A percentile compares a stretch with the other conserved stretches of the same genome.
These are phyloP conservation scores for Aureobasidium vineae DNA, from an alignment of 2,329 filamentous ascomycete genomes.

Conservation along the genomic window DNA sequence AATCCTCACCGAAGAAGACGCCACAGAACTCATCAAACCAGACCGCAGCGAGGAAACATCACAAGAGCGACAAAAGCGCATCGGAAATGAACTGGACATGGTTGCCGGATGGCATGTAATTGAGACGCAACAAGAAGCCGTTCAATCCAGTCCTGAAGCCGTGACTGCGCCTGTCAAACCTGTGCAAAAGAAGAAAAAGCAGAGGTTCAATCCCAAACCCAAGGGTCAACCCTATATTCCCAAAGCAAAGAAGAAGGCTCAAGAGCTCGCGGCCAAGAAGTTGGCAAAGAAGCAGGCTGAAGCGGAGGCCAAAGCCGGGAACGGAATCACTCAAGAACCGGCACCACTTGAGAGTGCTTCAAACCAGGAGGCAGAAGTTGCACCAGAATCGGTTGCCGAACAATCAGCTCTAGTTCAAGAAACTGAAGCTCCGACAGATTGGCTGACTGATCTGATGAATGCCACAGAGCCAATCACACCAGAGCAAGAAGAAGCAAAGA, in stretches of 20 bases:
- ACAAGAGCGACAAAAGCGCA: slow-evolving; percentile 5
- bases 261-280: not conserved
- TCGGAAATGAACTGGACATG: slow-evolving; percentile 6
- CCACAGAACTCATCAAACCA: slow-evolving; percentile 13
- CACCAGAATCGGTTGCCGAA: not conserved
- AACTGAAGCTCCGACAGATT: not conserved
- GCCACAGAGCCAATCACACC: not conserved
- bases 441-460: slow-evolving; percentile 18
- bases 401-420: not conserved
- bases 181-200: slow-evolving; percentile 4
- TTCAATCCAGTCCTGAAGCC: slow-evolving; percentile 14
- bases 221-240: slow-evolving; percentile 10
- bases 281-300: slow-evolving; percentile 1
- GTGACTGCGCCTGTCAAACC: not conserved
- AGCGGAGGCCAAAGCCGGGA: not conserved
- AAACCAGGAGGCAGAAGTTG: not conserved
- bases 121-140: not conserved
- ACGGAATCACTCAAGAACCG: not conserved
- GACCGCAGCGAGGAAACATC: not conserved
- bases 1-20: slow-evolving; percentile 1
- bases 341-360: not conserved
- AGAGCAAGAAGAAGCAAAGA: not conserved
- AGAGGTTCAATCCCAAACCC: slow-evolving; percentile 12
- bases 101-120: slow-evolving; percentile 2
- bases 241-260: slow-evolving; percentile 7